Base-by-base conservation (phyloP, 2,329 filamentous ascomycete genomes). In the Calonectria crousiana region DNA sequence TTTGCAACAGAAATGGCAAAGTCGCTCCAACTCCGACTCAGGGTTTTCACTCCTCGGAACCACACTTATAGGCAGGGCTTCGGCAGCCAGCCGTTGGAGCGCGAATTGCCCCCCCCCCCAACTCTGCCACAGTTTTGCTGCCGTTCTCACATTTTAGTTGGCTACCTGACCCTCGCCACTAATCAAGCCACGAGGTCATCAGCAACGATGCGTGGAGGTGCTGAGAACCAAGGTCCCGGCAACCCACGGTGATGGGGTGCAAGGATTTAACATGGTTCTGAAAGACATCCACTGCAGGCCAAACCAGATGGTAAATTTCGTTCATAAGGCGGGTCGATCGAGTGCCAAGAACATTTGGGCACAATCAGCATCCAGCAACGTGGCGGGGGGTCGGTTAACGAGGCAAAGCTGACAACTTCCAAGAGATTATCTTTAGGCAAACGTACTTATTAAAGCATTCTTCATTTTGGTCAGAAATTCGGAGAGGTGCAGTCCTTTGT, bases 21-120 rank as follows among this genome's bases (percentile, higher is more conserved):
- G 41, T 28, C 52, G 36, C 53, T 69, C 67, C 67, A 53, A 69
- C 52, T 47, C 38, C 67, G 67, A 53, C 38, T 49, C 23, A 23
- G 26, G 23, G 13, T 69, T 69, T 69, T 69, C 67, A 52, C n/a
- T 49, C 44, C 47, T 30, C 52, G 38, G 30, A 69, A n/a, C 52
- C 41, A n/a, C 13, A 10, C 44, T 38, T 13, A 2, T 13, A 20
- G 11, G 38, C 9, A 20, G 38, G 18, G 18, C 52, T 16, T 58
- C 41, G 53, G 67, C n/a, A 69, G 49, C n/a, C 41, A 62, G 23
- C 52, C 41, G 53, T 36, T 20, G 4, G 26, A 52, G 53, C 53
- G 32, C 13, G 13, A 20, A 41, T 41, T 49, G n/a, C 28, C 13
- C 47, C n/a, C n/a, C 11, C 28, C 13, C 38, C 18, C 66, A 34